Evolutionary conservation across 2,329 filamentous ascomycete species (phyloP), one percentile per base, ranked within the genome.

Genomic region (Thermothelomyces thermophilus): DNA sequence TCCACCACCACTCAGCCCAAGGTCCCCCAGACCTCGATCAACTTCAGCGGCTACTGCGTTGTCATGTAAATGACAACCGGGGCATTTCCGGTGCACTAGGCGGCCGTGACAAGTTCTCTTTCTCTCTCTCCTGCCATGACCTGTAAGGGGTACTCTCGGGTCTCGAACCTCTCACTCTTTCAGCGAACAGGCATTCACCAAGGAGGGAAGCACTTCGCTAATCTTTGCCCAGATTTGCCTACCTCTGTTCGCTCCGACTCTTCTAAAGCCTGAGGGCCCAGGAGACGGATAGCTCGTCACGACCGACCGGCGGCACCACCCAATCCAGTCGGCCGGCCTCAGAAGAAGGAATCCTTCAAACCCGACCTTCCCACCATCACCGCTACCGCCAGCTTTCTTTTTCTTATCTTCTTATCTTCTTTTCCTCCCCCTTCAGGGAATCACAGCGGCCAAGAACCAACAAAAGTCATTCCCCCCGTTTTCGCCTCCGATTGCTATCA

Each of bases 1-100:
- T 61, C 62, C 59, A 59, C 57, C 59, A 59, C 57, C 56, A 58
- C 59, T 49, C 47, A 56, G 50, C 57, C 54, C 47, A 55, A 60
- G 55, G 55, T 57, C 41, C 60, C 60, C 53, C 52, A 62, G 57
- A 58, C 60, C 56, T 51, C 57, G 55, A 60, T 57, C 51, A 60
- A 59, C 58, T 55, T 60, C 60, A 55, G 58, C 58, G 53, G 17
- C 58, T 61, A 61, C 60, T 67, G 63, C 58, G 57, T 63, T 58
- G 58, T 65, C 58, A 64, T 66, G 63, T 66, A 66, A 62, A 64
- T 57, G 56, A 56, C 58, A 49, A 36, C 48, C 54, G 34, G 52
- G 42, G 51, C 11, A 28, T 5, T 3, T 46, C 43, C 33, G 46
- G 51, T 39, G 37, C 34, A 11, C n/a, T 35, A 11, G 35, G 31